Evolutionary conservation across 108 stramenopile genomes (phyloP).

Genomic region (Fistulifera pelliculosa): DNA sequence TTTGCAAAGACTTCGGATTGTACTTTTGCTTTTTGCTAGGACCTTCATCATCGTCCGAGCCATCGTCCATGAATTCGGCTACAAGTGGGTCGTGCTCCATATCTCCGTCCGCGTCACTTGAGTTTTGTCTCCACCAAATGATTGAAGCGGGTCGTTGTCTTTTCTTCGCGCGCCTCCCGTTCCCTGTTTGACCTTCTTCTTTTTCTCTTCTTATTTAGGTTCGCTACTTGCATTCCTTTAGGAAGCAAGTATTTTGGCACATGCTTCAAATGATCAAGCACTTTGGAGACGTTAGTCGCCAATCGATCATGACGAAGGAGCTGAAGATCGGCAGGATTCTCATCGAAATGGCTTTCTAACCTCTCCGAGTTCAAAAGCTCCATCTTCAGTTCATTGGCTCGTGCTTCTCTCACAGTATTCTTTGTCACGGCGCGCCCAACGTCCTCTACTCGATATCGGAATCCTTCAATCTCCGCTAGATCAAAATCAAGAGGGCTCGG

Average conservation of each 20-base stretch:
- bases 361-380: conserved; percentile 93
- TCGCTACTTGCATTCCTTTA: conserved; percentile 82
- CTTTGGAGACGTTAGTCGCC: conserved; percentile 64
- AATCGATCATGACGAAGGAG: conserved; percentile 78
- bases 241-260: conserved; percentile 94
- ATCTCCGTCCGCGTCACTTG: conserved; percentile 47
- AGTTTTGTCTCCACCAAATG: conserved; percentile 63
- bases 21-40: conserved; percentile 26
- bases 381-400: conserved; percentile 86
- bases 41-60: conserved; percentile 34
- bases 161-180: conserved; percentile 31
- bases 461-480: conserved; percentile 88
- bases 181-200: conserved; percentile 23
- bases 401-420: conserved; percentile 79
- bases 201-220: conserved; percentile 69
- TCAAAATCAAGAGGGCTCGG: conserved; percentile 94
- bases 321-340: conserved; percentile 87
- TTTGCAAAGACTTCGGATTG: conserved; percentile 56
- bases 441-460: conserved; percentile 96
- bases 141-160: conserved; percentile 88
- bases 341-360: conserved; percentile 89
- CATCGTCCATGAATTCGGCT: conserved; percentile 44
- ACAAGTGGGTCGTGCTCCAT: conserved; percentile 18
- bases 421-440: conserved; percentile 84
- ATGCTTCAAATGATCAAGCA: conserved; percentile 83